These are phyloP conservation scores for Heliamphora pulchella DNA, from an alignment of 179 eudicot species.

Conservation along the genomic window DNA sequence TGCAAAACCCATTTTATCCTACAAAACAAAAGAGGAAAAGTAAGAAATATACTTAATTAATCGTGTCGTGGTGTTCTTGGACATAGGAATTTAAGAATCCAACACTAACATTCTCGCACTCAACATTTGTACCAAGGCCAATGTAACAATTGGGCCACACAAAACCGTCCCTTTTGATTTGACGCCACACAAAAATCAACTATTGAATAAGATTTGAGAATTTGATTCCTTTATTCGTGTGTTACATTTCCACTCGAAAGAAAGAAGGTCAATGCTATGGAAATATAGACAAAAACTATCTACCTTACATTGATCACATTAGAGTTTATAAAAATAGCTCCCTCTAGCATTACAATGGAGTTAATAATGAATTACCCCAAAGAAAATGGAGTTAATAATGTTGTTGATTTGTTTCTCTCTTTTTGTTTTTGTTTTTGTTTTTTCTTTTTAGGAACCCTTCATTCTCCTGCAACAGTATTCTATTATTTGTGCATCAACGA, in stretches of 20 bases:
- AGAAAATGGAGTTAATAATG: no score
- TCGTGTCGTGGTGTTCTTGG: background rate
- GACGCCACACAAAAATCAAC: no score
- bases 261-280: no score
- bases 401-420: background rate
- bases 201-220: no score
- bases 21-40: no score
- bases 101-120: background rate
- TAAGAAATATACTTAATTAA: no score
- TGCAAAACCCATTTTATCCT: background rate
- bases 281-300: no score
- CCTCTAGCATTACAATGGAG: background rate
- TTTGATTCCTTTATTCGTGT: no score
- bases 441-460: background rate
- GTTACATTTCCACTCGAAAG: no score
- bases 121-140: background rate
- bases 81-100: background rate
- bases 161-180: no score
- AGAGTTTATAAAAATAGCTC: background rate
- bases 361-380: background rate
- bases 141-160: background rate
- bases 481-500: background rate
- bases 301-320: background rate
- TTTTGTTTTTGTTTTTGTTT: background rate
- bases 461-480: background rate